These are phyloP conservation scores for Colletotrichum liaoningense DNA, from an alignment of 2,329 filamentous ascomycete genomes.

Conservation along the genomic window DNA sequence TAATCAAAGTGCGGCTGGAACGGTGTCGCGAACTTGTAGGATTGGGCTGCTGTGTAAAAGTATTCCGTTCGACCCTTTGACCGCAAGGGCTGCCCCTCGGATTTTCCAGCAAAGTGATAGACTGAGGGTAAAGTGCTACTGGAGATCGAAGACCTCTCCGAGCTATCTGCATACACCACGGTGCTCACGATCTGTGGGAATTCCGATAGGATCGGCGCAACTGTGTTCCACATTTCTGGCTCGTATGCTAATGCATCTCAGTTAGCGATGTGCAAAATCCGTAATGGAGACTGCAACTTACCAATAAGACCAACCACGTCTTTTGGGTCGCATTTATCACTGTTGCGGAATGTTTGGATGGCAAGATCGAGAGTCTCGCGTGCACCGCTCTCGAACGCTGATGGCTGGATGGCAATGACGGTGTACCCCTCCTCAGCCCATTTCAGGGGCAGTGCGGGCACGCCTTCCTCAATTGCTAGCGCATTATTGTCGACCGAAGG, in stretches of 20 bases:
- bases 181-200: background rate
- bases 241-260: background rate
- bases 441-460: constrained; percentile 69
- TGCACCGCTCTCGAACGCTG: constrained; percentile 52
- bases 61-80: background rate
- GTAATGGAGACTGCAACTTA: background rate
- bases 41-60: background rate
- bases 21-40: background rate
- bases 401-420: constrained; percentile 64
- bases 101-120: background rate
- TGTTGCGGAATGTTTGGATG: background rate
- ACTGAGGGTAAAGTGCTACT: background rate
- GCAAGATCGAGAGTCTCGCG: background rate
- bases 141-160: background rate
- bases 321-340: background rate
- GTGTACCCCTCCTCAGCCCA: constrained; percentile 79
- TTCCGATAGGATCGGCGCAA: background rate
- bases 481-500: background rate
- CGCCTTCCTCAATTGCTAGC: constrained; percentile 40
- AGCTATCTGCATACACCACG: background rate
- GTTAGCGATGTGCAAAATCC: background rate
- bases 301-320: background rate
- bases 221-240: background rate
- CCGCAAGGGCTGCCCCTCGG: background rate
- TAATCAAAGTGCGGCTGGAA: background rate